phyloP scores from a whole-genome alignment of 2,329 filamentous ascomycete genomes.

The Tolypocladium album region DNA sequence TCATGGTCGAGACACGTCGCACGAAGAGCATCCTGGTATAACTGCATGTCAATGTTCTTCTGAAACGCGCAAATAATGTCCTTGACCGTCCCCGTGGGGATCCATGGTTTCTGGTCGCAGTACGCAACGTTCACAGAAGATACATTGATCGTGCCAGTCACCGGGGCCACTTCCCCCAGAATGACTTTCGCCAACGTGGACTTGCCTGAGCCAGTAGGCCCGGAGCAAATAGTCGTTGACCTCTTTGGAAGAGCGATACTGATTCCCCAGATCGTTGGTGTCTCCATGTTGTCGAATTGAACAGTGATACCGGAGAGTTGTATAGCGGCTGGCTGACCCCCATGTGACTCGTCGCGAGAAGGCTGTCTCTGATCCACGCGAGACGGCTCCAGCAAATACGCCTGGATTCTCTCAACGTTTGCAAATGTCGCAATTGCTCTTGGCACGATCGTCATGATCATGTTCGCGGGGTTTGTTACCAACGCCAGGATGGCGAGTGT shows the following conservation, averaged over 20 bases:
- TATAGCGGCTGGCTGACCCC: background rate
- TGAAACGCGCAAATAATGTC: background rate
- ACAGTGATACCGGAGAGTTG: background rate
- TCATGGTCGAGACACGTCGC: background rate
- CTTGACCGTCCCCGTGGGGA: background rate
- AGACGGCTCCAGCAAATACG: background rate
- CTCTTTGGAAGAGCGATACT: background rate
- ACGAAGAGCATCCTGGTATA: background rate
- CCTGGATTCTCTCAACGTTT: background rate
- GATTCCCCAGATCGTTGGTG: background rate
- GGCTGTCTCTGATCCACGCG: background rate
- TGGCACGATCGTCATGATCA: slow-evolving; percentile 9
- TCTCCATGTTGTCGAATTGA: background rate
- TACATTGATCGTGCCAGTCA: background rate
- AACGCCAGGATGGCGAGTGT: slow-evolving; percentile 1
- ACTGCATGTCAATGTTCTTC: background rate
- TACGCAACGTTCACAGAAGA: background rate
- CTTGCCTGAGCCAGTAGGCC: background rate
- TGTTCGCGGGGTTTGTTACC: slow-evolving; percentile 9
- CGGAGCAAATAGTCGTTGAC: background rate
- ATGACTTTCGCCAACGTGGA: background rate
- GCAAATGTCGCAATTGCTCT: background rate
- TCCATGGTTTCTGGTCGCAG: background rate
- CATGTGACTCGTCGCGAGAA: background rate
- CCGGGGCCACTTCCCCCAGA: background rate